These are phyloP conservation scores for Hyaloscypha bicolor DNA, from an alignment of 495 filamentous ascomycete genomes.

Conservation along the genomic window DNA sequence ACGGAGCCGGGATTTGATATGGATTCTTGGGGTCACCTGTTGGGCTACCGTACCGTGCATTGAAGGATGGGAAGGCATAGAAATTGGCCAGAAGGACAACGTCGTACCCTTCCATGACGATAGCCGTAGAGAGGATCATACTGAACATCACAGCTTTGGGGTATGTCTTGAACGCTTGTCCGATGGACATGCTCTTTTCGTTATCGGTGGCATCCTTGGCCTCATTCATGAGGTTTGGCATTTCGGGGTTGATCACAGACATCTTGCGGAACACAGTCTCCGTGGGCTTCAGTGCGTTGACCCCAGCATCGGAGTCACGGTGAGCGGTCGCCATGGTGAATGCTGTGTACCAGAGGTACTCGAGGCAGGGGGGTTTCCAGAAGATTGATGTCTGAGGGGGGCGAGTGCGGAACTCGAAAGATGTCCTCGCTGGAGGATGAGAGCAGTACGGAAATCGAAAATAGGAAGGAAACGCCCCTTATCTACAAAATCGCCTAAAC, in stretches of 20 bases:
- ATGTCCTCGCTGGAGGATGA: neutral
- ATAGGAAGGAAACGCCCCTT: neutral
- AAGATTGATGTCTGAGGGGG: neutral
- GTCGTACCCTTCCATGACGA: slow-evolving; percentile 49
- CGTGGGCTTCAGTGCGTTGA: slow-evolving; percentile 14
- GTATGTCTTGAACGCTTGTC: slow-evolving; percentile 52
- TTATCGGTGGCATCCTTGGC: slow-evolving; percentile 38
- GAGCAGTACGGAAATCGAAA: no score
- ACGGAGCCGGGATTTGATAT: slow-evolving; percentile 45
- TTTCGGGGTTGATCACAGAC: slow-evolving; percentile 19
- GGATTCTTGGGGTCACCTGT: slow-evolving; percentile 42
- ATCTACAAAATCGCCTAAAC: slow-evolving; percentile 8
- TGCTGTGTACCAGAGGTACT: neutral
- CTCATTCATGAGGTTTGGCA: slow-evolving; percentile 20
- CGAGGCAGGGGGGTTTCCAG: neutral
- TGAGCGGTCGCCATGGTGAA: neutral
- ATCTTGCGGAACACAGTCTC: slow-evolving; percentile 24
- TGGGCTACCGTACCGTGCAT: slow-evolving; percentile 26
- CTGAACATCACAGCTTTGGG: slow-evolving; percentile 38
- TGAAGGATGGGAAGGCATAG: slow-evolving; percentile 42
- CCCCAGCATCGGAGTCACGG: neutral
- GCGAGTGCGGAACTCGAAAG: neutral
- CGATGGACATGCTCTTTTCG: slow-evolving; percentile 55
- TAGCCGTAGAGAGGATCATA: slow-evolving; percentile 41
- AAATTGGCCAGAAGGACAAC: slow-evolving; percentile 41